Percentiles rank a stretch among this genome's conserved stretches.
phyloP scores from a whole-genome alignment of 768 basidiomycete species.

The Tricholoma saponaceum region DNA sequence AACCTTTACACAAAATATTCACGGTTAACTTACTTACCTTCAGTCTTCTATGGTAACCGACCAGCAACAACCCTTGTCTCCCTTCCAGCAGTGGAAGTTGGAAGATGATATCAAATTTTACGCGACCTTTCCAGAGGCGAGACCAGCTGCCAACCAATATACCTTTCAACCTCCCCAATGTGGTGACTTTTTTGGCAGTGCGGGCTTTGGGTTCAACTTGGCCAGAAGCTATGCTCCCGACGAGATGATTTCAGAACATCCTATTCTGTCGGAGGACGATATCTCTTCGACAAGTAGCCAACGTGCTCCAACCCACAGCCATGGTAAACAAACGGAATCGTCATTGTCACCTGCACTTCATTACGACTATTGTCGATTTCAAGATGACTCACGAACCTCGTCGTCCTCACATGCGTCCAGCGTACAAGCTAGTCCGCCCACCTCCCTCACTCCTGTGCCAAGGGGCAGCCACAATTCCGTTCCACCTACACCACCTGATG shows the following conservation, averaged over 20 bases:
- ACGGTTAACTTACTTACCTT: no score
- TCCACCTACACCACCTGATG: neutral
- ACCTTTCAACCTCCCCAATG: conserved; percentile 3
- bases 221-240: neutral
- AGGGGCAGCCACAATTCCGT: neutral
- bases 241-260: neutral
- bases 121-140: conserved; percentile 32
- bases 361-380: neutral
- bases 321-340: neutral
- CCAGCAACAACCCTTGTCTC: conserved; percentile 12
- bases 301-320: neutral
- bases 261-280: neutral
- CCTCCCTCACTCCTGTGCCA: neutral
- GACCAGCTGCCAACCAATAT: conserved; percentile 17
- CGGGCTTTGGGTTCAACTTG: conserved; percentile 11
- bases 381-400: neutral
- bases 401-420: neutral
- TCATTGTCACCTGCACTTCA: neutral
- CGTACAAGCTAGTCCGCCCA: neutral
- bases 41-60: conserved; percentile 8
- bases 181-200: conserved; percentile 10
- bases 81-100: conserved; percentile 30
- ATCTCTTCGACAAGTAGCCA: neutral
- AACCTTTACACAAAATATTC: no score
- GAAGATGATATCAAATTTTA: conserved; percentile 38